These are phyloP conservation scores for Colletotrichum eleusines DNA, from an alignment of 2,329 filamentous ascomycete species.

Conservation along the genomic window DNA sequence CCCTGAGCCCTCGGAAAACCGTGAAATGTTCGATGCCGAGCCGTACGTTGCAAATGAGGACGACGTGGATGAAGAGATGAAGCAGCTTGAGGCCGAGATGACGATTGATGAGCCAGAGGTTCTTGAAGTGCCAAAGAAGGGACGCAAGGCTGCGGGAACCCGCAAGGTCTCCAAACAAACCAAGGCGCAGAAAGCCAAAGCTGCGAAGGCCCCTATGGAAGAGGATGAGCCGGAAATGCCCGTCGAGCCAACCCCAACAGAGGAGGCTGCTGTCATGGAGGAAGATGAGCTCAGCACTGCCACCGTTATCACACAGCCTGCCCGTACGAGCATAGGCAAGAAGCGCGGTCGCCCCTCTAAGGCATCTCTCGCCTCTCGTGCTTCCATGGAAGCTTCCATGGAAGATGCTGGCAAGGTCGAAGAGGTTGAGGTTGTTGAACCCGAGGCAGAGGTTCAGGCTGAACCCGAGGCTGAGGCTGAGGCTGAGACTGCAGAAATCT, in stretches of 20 bases:
- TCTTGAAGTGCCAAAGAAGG: conserved; percentile 65
- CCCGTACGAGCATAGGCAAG: conserved; percentile 41
- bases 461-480: conserved; percentile 12
- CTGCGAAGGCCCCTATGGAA: conserved; percentile 43
- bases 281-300: conserved; percentile 57
- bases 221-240: conserved; percentile 45
- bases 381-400: too few species aligned
- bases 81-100: conserved; percentile 63
- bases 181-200: conserved; percentile 59
- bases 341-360: conserved; percentile 52
- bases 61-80: conserved; percentile 64
- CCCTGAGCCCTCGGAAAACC: conserved; percentile 53
- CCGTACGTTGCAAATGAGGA: conserved; percentile 60
- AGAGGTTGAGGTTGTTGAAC: conserved; percentile 16
- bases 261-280: conserved; percentile 44
- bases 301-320: conserved; percentile 52
- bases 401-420: conserved; percentile 21
- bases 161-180: conserved; percentile 66
- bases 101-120: conserved; percentile 49
- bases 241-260: conserved; percentile 19
- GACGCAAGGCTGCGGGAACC: conserved; percentile 61
- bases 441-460: not conserved
- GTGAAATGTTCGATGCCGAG: conserved; percentile 66
- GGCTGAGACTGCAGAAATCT: conserved; percentile 38
- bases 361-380: conserved; percentile 47